Conservation (phyloP, 176 grass and related monocot genomes). For the Cenchrus fungigraminus region DNA sequence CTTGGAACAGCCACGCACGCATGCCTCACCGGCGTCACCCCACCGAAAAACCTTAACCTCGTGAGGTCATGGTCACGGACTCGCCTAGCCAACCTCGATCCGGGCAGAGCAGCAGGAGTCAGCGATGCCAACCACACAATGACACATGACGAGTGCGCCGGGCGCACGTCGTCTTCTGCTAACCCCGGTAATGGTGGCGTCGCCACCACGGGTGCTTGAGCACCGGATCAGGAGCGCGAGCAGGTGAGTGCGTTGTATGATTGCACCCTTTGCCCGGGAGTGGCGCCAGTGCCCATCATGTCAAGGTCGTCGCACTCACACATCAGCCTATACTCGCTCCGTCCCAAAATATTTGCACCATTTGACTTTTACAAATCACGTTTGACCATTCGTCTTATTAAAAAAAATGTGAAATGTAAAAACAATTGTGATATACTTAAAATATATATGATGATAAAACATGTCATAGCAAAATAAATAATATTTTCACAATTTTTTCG, state of each 20-base stretch:
- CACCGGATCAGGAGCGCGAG: background rate
- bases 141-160: background rate
- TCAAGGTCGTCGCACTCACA: slow-evolving; percentile 25
- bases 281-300: slow-evolving; percentile 14
- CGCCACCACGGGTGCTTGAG: slow-evolving; percentile 15
- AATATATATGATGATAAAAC: no score
- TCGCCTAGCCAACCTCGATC: background rate
- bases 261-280: background rate
- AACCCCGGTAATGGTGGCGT: background rate
- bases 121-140: background rate
- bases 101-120: background rate
- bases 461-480: no score
- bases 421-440: no score
- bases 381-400: no score
- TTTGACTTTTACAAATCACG: no score
- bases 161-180: background rate
- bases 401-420: no score
- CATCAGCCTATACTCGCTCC: background rate
- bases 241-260: slow-evolving; percentile 29
- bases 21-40: background rate
- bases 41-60: background rate
- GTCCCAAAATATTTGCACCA: no score
- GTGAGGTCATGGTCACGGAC: background rate
- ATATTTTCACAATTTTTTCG: no score
- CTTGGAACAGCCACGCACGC: background rate